Evolutionary conservation across 2,329 filamentous ascomycete genomes (phyloP), one percentile per base, ranked within the genome.

Genomic region (Exophiala alcalophila): DNA sequence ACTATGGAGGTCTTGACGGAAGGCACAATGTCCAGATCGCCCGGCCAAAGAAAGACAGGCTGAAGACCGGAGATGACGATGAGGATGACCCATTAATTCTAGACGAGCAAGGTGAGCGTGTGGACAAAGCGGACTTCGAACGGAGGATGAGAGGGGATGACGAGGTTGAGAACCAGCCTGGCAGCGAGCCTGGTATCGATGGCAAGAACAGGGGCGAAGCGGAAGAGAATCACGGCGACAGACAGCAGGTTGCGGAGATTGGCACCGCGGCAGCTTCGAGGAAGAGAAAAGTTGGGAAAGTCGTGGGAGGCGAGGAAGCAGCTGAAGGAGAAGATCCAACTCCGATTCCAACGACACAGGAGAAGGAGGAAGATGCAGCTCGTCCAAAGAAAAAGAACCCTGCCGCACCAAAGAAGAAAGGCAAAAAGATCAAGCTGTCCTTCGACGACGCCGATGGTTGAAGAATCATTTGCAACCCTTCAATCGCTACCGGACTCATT

Each of bases 361-460:
- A 46, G 25, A 26, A 23, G 18, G 27, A 18, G 12, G 21, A 20
- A 30, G 39, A 35, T n/a, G 26, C 40, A 18, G 27, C 14, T 9
- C 4, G 7, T 15, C 10, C 36, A 11, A 44, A 44, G 23, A 49
- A 38, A 18, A 37, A 43, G 12, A 30, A 37, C 12, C 15, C 39
- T 3, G 21, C 15, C 14, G 29, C 24, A 9, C 8, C 45, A 23
- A 50, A 48, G 31, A 57, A 55, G 33, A 54, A 54, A 25, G 44
- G 36, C 12, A 57, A 57, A 51, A 55, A 57, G 47, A 50, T 57
- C 37, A 57, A 57, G 25, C 35, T 57, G 30, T 55, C 53, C 15
- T 57, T 57, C 30, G 53, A 57, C 32, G 53, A 55, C 9, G 35
- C 49, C 29, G 54, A 56, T 12, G 39, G 43, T 25, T 40, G 47